Conservation (phyloP, 257 asterid genomes). For the Datura wrightii region DNA sequence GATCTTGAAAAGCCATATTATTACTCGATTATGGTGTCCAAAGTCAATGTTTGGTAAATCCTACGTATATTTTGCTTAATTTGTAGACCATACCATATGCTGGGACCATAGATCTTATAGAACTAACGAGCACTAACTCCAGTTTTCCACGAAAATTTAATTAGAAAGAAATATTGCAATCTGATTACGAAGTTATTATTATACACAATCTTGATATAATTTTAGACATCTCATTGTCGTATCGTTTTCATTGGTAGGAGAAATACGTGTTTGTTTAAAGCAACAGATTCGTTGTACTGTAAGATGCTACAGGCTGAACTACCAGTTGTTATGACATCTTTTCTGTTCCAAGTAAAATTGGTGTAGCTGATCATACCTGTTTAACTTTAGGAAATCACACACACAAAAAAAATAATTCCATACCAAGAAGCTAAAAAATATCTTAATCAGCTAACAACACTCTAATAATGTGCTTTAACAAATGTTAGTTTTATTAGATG, state of each 20-base stretch:
- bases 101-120: not conserved
- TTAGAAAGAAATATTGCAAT: not conserved
- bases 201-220: not conserved
- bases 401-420: not conserved
- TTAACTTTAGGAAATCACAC: not conserved
- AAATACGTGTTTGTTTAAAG: conserved; percentile 25
- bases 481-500: not conserved
- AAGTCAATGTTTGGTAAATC: conserved; percentile 12
- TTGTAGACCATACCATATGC: not conserved
- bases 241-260: conserved; percentile 29
- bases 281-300: conserved; percentile 29
- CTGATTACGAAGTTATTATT: not conserved
- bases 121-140: not conserved
- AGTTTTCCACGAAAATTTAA: not conserved
- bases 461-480: not conserved
- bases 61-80: not conserved
- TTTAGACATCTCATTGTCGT: not conserved
- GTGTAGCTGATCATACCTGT: not conserved
- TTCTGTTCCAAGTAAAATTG: not conserved
- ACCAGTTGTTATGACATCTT: conserved; percentile 37
- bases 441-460: not conserved
- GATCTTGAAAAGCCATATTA: not conserved
- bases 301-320: conserved; percentile 25
- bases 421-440: too few relatives aligned
- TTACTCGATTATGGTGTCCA: not conserved